Percentiles rank a stretch among this genome's conserved stretches.
Conservation (phyloP, 2,329 filamentous ascomycete species). For the Cladorrhinum sp. region DNA sequence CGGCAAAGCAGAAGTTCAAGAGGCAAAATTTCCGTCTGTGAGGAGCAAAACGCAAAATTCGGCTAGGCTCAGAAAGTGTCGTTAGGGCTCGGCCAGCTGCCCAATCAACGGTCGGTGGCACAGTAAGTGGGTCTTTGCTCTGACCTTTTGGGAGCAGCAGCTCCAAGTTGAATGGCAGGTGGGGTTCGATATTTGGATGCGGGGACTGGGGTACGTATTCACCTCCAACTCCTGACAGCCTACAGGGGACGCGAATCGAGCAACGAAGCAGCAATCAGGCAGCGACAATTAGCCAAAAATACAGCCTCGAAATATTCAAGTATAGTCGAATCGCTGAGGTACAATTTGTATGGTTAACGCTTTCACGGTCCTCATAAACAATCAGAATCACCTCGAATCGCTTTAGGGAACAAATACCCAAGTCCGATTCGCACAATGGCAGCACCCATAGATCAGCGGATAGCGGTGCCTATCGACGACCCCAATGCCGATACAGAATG, state of each 20-base stretch:
- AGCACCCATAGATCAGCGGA: constrained; percentile 60
- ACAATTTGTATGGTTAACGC: not conserved
- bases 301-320: not conserved
- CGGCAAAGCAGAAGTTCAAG: constrained; percentile 48
- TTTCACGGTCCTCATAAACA: not conserved
- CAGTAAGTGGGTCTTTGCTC: constrained; percentile 14
- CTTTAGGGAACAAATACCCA: not conserved
- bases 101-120: constrained; percentile 22
- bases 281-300: constrained; percentile 5
- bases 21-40: constrained; percentile 32
- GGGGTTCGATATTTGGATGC: constrained; percentile 12
- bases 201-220: constrained; percentile 15
- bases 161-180: constrained; percentile 12
- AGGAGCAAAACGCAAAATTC: constrained; percentile 35
- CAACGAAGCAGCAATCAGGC: constrained; percentile 13
- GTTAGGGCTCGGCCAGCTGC: constrained; percentile 28
- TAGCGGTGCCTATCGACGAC: constrained; percentile 83
- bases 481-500: constrained; percentile 98
- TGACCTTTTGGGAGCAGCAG: constrained; percentile 5
- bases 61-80: constrained; percentile 31
- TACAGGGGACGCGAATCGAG: constrained; percentile 2
- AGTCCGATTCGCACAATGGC: constrained; percentile 58
- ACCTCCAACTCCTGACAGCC: not conserved
- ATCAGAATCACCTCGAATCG: not conserved
- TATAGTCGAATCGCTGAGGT: not conserved